Conservation (phyloP, 345 rosid species). For the Lepidium sativum region DNA sequence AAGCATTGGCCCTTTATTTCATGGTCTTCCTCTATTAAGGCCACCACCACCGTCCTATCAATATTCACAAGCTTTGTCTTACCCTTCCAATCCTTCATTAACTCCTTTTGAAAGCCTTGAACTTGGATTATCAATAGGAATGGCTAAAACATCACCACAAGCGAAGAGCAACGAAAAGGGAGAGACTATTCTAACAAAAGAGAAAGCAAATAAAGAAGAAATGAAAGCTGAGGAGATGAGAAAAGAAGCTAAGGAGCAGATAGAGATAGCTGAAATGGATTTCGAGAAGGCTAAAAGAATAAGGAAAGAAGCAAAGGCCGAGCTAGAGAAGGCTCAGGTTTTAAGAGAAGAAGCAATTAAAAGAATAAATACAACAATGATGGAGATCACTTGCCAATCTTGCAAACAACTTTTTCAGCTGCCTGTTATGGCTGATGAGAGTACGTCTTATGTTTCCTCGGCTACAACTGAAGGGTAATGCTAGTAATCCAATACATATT, state of each 20-base stretch:
- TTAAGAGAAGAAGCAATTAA: slow-evolving; percentile 61
- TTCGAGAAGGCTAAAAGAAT: slow-evolving; percentile 67
- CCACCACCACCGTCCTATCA: slow-evolving; percentile 30
- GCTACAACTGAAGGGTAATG: slow-evolving; percentile 17
- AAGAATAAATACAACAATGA: slow-evolving; percentile 50
- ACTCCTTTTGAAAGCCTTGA: slow-evolving; percentile 12
- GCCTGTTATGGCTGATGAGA: slow-evolving; percentile 18
- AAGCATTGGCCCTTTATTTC: slow-evolving; percentile 36
- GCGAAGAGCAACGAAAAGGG: slow-evolving; percentile 14
- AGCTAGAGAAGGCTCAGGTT: slow-evolving; percentile 56
- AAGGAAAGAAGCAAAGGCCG: slow-evolving; percentile 73
- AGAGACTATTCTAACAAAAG: slow-evolving; percentile 26
- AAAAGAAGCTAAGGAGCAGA: slow-evolving; percentile 53
- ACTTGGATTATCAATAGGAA: slow-evolving; percentile 29
- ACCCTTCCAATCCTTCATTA: slow-evolving; percentile 6
- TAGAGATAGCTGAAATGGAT: slow-evolving; percentile 74
- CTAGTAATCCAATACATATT: neutral
- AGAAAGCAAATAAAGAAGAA: slow-evolving; percentile 34
- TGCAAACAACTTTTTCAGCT: slow-evolving; percentile 64
- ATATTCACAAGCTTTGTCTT: slow-evolving; percentile 15
- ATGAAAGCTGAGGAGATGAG: slow-evolving; percentile 61
- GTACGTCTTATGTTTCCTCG: slow-evolving; percentile 23
- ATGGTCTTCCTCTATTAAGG: slow-evolving; percentile 33
- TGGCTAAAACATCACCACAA: slow-evolving; percentile 21
- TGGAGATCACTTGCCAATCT: slow-evolving; percentile 66